Evolutionary conservation across 305 asterid genomes (phyloP).

Genomic region (Solanum hybrid): DNA sequence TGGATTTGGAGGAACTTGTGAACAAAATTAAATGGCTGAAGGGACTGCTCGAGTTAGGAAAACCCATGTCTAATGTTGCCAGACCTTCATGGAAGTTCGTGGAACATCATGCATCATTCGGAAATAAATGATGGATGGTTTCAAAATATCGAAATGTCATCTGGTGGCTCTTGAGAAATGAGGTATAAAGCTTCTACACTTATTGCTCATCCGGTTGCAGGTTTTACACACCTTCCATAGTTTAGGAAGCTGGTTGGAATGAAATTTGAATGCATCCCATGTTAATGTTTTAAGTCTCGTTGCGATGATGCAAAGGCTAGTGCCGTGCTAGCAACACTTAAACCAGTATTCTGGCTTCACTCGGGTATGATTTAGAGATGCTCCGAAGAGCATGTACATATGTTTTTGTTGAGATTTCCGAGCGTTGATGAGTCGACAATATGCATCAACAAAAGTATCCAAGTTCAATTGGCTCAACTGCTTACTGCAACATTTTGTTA

Average conservation of each 20-base stretch:
- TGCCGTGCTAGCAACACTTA: neutral
- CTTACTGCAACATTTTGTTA: neutral
- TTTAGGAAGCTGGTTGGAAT: neutral
- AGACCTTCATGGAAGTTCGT: constrained; percentile 18
- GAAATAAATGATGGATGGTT: constrained; percentile 4
- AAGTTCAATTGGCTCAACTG: neutral
- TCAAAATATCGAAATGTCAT: neutral
- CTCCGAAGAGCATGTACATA: neutral
- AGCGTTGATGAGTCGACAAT: neutral
- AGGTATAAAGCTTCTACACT: neutral
- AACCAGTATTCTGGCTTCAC: neutral
- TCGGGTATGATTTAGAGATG: neutral
- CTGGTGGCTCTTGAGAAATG: neutral
- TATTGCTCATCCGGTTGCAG: neutral
- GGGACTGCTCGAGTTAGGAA: constrained; percentile 17
- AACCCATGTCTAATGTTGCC: constrained; percentile 20
- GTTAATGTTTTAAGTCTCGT: neutral
- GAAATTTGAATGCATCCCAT: neutral
- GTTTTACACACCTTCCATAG: neutral
- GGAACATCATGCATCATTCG: constrained; percentile 13
- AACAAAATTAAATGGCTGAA: constrained; percentile 54
- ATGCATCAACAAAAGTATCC: neutral
- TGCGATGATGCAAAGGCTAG: neutral
- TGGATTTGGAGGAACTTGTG: constrained; percentile 46
- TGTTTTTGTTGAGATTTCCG: neutral